These are phyloP conservation scores for Aquanectria penicillioides DNA, from an alignment of 2,329 filamentous ascomycete species.

Conservation along the genomic window DNA sequence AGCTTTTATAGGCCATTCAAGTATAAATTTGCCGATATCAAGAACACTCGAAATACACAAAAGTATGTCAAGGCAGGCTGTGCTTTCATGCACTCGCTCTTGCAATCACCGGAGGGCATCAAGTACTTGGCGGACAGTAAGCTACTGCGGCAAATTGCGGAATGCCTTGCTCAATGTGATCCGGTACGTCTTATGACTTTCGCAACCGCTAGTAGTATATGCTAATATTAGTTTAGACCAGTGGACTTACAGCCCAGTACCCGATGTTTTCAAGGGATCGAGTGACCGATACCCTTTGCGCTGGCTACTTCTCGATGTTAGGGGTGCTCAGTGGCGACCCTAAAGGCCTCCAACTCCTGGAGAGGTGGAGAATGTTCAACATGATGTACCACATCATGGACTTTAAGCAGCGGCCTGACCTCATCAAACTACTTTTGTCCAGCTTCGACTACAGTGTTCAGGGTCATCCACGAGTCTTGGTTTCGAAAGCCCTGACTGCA, in stretches of 20 bases:
- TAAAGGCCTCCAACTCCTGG: constrained; percentile 87
- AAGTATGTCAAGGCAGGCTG: constrained; percentile 93
- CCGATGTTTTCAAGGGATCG: constrained; percentile 90
- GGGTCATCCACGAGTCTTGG: constrained; percentile 89
- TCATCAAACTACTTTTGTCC: constrained; percentile 87
- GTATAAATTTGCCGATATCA: constrained; percentile 89
- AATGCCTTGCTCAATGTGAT: constrained; percentile 95
- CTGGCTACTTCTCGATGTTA: constrained; percentile 93
- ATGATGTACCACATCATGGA: constrained; percentile 99
- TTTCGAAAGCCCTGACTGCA: constrained; percentile 93
- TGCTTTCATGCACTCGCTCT: constrained; percentile 83
- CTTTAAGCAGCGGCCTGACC: constrained; percentile 86
- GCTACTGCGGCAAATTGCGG: constrained; percentile 89
- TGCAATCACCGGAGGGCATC: constrained; percentile 86
- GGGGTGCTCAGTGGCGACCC: constrained; percentile 85
- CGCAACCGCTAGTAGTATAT: constrained; percentile 18
- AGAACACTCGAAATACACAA: constrained; percentile 91
- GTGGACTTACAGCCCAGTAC: constrained; percentile 79
- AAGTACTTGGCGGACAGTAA: constrained; percentile 93
- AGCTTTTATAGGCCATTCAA: constrained; percentile 98
- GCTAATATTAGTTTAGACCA: constrained; percentile 58
- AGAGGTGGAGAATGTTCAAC: constrained; percentile 97
- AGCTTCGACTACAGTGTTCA: constrained; percentile 92
- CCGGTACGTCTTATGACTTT: constrained; percentile 63
- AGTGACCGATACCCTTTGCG: constrained; percentile 86